phyloP scores from a whole-genome alignment of 2,329 filamentous ascomycete genomes.

The Endoconidiophora polonica region DNA sequence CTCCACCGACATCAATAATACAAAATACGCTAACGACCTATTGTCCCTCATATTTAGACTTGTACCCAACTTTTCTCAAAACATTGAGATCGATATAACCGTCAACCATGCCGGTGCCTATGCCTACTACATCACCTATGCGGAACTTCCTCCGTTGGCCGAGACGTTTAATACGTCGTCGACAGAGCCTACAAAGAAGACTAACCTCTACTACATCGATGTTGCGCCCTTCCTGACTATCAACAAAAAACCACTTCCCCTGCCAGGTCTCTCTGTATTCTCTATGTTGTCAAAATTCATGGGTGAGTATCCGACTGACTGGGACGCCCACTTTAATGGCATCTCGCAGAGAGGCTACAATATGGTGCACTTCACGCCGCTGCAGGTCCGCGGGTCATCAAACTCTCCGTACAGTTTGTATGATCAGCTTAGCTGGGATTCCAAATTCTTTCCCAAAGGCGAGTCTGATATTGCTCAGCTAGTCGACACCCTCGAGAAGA shows the following conservation, averaged over 20 bases:
- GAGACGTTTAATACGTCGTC: constrained; percentile 23
- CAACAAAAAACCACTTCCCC: constrained; percentile 55
- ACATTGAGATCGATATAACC: constrained; percentile 76
- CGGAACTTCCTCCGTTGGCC: constrained; percentile 65
- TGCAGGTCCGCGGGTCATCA: constrained; percentile 74
- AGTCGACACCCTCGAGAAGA: constrained; percentile 64
- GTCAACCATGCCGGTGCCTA: constrained; percentile 74
- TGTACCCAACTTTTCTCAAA: constrained; percentile 80
- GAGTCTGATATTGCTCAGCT: constrained; percentile 66
- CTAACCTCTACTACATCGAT: constrained; percentile 79
- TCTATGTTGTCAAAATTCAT: constrained; percentile 97
- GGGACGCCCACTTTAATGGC: constrained; percentile 74
- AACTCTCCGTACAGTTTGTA: constrained; percentile 97
- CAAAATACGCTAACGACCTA: background rate
- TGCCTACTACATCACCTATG: constrained; percentile 86
- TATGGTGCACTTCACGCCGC: constrained; percentile 94
- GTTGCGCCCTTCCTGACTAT: constrained; percentile 68
- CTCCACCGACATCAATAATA: background rate
- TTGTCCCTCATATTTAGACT: constrained; percentile 37
- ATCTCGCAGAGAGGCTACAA: constrained; percentile 91
- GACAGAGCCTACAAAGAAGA: constrained; percentile 33
- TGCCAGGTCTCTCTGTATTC: constrained; percentile 79
- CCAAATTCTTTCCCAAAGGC: constrained; percentile 63
- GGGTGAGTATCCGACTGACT: constrained; percentile 78
- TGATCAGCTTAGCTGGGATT: constrained; percentile 80